Percentiles rank a stretch among this genome's conserved stretches.
These are phyloP conservation scores for Peterozyma toletana DNA, from an alignment of 805 yeast genomes.

Conservation along the genomic window DNA sequence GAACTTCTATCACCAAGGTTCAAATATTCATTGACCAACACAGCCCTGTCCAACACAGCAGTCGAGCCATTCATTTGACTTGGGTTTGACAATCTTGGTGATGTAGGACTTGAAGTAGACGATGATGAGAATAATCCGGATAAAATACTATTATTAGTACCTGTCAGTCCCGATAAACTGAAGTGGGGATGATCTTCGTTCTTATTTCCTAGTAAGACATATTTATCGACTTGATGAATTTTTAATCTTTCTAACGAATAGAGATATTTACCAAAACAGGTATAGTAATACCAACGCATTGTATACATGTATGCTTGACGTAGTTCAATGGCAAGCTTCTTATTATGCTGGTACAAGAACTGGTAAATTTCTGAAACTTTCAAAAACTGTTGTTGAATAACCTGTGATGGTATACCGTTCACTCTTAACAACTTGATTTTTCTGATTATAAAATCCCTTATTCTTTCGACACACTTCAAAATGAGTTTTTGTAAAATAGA, in stretches of 20 bases:
- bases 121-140: constrained; percentile 6
- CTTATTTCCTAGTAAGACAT: constrained; percentile 45
- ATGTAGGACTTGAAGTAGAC: constrained; percentile 4
- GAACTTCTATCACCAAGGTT: constrained; percentile 52
- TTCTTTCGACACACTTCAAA: constrained; percentile 63
- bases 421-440: constrained; percentile 64
- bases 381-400: constrained; percentile 60
- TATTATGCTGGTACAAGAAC: constrained; percentile 49
- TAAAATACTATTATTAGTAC: not conserved
- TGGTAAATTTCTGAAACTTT: constrained; percentile 53
- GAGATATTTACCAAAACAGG: constrained; percentile 70
- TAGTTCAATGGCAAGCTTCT: constrained; percentile 63
- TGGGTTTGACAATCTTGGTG: not conserved
- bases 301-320: constrained; percentile 78
- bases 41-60: not conserved
- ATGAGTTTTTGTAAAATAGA: constrained; percentile 43
- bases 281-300: constrained; percentile 87
- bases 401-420: constrained; percentile 64
- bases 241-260: constrained; percentile 63
- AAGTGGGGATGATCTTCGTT: constrained; percentile 8
- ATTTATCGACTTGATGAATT: constrained; percentile 46
- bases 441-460: constrained; percentile 58
- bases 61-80: not conserved
- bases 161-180: not conserved
- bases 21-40: constrained; percentile 43